Percentiles rank a stretch among this genome's conserved stretches.
phyloP scores from a whole-genome alignment of 768 basidiomycete species.

The Pleurotus platypus region DNA sequence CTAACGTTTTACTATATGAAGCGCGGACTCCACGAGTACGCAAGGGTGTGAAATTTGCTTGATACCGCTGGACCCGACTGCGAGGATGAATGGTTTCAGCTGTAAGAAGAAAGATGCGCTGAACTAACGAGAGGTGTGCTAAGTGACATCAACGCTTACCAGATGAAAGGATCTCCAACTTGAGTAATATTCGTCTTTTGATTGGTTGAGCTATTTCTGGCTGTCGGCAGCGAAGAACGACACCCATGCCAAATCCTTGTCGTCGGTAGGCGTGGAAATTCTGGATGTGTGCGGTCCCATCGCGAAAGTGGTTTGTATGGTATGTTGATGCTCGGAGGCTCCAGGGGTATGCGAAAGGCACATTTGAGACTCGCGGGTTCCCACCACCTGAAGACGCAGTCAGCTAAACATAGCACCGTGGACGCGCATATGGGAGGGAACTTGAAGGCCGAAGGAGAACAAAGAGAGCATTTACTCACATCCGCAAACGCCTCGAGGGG shows the following conservation, averaged over 20 bases:
- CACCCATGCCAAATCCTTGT: not conserved
- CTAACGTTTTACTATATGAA: too few relatives aligned
- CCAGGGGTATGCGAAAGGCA: not conserved
- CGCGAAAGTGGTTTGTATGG: too few relatives aligned
- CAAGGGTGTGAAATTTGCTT: too few relatives aligned
- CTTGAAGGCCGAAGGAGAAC: not conserved
- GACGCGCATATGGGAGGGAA: not conserved
- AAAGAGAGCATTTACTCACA: not conserved
- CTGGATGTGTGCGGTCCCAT: not conserved
- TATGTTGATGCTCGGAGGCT: not conserved
- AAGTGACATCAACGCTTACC: too few relatives aligned
- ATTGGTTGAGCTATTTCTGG: not conserved
- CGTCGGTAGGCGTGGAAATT: conserved; percentile 4
- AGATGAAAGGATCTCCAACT: not conserved
- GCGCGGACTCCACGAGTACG: too few relatives aligned
- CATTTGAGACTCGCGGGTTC: too few relatives aligned
- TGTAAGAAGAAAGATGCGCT: too few relatives aligned
- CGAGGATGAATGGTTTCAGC: too few relatives aligned
- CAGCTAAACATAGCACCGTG: not conserved
- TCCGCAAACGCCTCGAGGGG: not conserved
- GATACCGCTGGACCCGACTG: too few relatives aligned
- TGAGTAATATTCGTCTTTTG: not conserved
- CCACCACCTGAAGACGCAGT: too few relatives aligned
- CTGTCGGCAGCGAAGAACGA: not conserved
- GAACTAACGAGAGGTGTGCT: too few relatives aligned